Evolutionary conservation across 2,329 filamentous ascomycete species (phyloP).

Genomic region (Tetracladium maxilliforme): DNA sequence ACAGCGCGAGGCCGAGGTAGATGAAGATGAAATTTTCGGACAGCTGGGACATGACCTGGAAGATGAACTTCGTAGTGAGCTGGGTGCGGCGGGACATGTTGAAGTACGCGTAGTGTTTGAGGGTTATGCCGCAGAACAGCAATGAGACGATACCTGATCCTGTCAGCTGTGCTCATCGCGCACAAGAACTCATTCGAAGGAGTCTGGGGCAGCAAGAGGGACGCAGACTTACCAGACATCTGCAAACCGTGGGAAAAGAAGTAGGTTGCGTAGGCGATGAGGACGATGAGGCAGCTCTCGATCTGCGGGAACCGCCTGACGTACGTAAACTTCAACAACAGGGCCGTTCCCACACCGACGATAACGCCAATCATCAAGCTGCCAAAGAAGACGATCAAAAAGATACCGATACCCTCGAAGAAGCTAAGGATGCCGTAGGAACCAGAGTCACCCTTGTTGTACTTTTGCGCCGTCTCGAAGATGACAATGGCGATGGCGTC

Average conservation of each 20-base stretch:
- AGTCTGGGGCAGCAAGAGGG: constrained; percentile 6
- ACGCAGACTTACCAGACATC: constrained; percentile 77
- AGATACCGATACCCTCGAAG: constrained; percentile 84
- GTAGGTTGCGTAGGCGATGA: constrained; percentile 93
- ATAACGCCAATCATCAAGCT: constrained; percentile 79
- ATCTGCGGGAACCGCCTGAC: constrained; percentile 89
- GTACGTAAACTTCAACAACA: constrained; percentile 88
- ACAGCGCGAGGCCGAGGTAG: constrained; percentile 86
- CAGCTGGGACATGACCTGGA: constrained; percentile 84
- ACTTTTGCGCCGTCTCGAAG: constrained; percentile 93
- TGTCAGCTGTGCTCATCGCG: constrained; percentile 2
- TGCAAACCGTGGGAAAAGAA: constrained; percentile 94
- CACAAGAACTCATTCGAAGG: not conserved
- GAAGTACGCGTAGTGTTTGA: constrained; percentile 99
- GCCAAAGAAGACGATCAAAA: constrained; percentile 91
- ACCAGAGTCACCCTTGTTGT: constrained; percentile 60
- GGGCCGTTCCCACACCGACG: constrained; percentile 74
- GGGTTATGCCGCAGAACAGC: constrained; percentile 91
- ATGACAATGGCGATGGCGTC: constrained; percentile 97
- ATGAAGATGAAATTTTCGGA: constrained; percentile 99
- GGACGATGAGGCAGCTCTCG: constrained; percentile 83
- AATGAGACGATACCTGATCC: constrained; percentile 77
- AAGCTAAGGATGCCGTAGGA: constrained; percentile 68
- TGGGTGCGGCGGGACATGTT: constrained; percentile 98
- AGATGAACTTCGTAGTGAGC: constrained; percentile 94